Evolutionary conservation across 2,329 filamentous ascomycete genomes (phyloP), one percentile per base, ranked within the genome.

Genomic region (Xenoacremonium recifei): DNA sequence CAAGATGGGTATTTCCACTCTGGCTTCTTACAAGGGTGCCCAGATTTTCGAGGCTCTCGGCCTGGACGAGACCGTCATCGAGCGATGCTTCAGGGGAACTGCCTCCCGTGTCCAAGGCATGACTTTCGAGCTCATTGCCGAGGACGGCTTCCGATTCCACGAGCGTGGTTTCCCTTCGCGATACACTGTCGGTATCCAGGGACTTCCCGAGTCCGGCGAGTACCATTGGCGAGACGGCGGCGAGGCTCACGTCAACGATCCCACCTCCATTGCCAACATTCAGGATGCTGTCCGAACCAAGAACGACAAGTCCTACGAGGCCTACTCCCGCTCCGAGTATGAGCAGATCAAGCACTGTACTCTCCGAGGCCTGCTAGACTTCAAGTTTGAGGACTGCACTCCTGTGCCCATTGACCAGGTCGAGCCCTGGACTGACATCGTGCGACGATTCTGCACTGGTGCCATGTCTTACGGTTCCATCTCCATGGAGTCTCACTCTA

Each of bases 391-490:
- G 35, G 87, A 93, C 53, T 77, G 82, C 54, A 82, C 77, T 13
- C 82, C 91, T 1, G 89, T 97, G 19, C 89, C 91, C 5, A 95
- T 97, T 53, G 92, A 96, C 55, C 91, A 96, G 68, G 92, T 97
- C 44, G 92, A 97, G 72, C 89, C 92, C 16, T 97, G 92, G 92
- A 96, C 92, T 3, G 91, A 96, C 60, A 96, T 97, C 57, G 92
- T 96, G 34, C 87, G 92, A 52, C 87, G 92, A 49, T 96, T 96
- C 73, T 93, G 92, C 58, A 96, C 92, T 29, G 92, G 92, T 64
- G 92, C 92, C 56, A 97, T 97, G 92, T 97, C 92, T 3, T 97
- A 97, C 63, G 92, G 92, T 35, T 96, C 92, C 30, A 97, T 97
- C 59, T 96, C 92, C 5, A 96, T 96, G 89, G 92, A 97, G 67